Evolutionary conservation across 2,329 filamentous ascomycete genomes (phyloP), one percentile per base, ranked within the genome.

Genomic region (Neonectria neomacrospora): DNA sequence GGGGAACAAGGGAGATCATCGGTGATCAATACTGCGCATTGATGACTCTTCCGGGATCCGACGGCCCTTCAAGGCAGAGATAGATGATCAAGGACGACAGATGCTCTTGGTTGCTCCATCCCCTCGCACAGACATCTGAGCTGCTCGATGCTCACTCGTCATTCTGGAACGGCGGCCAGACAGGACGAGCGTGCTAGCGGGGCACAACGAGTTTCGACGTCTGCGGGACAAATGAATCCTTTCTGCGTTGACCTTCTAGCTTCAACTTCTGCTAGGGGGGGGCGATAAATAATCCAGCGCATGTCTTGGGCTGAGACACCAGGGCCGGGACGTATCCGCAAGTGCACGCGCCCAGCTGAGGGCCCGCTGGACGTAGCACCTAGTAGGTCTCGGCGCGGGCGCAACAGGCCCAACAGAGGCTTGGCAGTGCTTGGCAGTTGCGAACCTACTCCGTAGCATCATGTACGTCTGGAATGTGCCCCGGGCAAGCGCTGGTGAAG

Each of bases 271-370:
- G 12, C 4, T 20, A 37, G 52, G 45, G 55, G 47, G 48, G 16
- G 10, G 22, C 45, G 41, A 54, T 16, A 47, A 44, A 54, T 18
- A 52, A 44, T 45, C 23, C 53, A 48, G 64, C 30, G 51, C 58
- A 58, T 64, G 64, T 67, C 66, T 67, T 64, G 62, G 58, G 52
- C 66, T 66, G 66, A 67, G 61, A 67, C 63, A 55, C 64, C 32
- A 55, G 54, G 48, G 39, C 45, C 12, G 44, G 54, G 44, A 51
- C 30, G 20, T 32, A 23, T 16, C 11, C 32, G 14, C 32, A 26
- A n/a, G 42, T 16, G 53, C 58, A 54, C 58, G n/a, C 45, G 39
- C 44, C 44, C 53, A 52, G 45, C 2, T 23, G 20, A 56, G 22
- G 58, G 47, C 11, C 28, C 50, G n/a, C 32, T 45, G 50, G 50